A percentile compares a stretch with the other conserved stretches of the same genome.
These are phyloP conservation scores for Beauveria sp. DNA, from an alignment of 2,329 filamentous ascomycete species.

Conservation along the genomic window DNA sequence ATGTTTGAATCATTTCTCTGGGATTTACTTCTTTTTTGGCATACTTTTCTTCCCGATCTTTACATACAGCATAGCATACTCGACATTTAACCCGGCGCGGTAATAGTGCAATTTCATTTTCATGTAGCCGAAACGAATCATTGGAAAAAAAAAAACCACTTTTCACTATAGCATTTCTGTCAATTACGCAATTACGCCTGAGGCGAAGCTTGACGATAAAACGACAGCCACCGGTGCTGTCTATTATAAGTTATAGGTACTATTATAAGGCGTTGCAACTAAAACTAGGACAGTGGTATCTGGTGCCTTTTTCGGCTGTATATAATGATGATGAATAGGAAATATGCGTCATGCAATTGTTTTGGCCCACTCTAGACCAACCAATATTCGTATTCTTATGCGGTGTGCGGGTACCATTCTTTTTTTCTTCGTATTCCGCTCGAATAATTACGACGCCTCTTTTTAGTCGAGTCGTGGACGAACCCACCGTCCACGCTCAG, in stretches of 20 bases:
- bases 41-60: background rate
- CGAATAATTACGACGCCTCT: no score
- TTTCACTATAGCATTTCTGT: background rate
- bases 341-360: conserved; percentile 1
- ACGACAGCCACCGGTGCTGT: background rate
- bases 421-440: background rate
- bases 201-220: background rate
- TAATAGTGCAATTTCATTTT: background rate
- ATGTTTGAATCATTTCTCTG: background rate
- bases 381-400: background rate
- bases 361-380: background rate
- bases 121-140: background rate
- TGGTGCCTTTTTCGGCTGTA: background rate
- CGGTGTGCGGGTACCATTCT: background rate
- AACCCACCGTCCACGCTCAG: conserved; percentile 39
- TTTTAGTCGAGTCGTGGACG: conserved; percentile 10
- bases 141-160: background rate
- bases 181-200: background rate
- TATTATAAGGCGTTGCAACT: background rate
- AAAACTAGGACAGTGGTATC: conserved; percentile 1
- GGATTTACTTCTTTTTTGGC: background rate
- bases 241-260: background rate
- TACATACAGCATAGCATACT: background rate
- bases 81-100: background rate
- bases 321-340: background rate